phyloP scores from a whole-genome alignment of 352 stramenopile species.

The Pythium myriotylum region DNA sequence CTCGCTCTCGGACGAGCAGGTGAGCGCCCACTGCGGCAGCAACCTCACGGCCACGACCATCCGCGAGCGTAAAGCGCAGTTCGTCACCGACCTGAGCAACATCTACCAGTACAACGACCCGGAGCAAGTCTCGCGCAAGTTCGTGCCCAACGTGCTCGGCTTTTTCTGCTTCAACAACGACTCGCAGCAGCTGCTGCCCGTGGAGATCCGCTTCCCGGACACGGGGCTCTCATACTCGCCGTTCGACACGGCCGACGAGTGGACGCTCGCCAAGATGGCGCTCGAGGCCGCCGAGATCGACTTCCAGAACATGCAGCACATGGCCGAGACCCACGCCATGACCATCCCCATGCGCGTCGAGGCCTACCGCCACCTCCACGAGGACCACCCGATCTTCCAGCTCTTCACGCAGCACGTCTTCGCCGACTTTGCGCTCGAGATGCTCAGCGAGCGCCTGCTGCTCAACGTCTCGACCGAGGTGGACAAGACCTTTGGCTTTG shows the following conservation, averaged over 20 bases:
- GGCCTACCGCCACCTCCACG: not conserved
- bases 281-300: conserved; percentile 46
- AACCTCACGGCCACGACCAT: conserved; percentile 23
- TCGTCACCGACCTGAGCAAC: conserved; percentile 39
- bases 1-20: conserved; percentile 30
- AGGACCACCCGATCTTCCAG: not conserved
- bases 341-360: conserved; percentile 48
- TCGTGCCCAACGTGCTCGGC: conserved; percentile 33
- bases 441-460: conserved; percentile 36
- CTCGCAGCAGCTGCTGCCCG: conserved; percentile 36
- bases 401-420: conserved; percentile 41
- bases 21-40: conserved; percentile 35
- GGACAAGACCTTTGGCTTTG: conserved; percentile 51
- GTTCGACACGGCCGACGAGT: conserved; percentile 42
- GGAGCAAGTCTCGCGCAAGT: conserved; percentile 31
- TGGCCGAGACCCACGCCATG: conserved; percentile 49
- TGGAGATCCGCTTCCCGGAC: conserved; percentile 49
- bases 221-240: conserved; percentile 49
- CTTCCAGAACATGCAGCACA: conserved; percentile 59
- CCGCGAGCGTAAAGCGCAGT: conserved; percentile 25
- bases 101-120: conserved; percentile 39
- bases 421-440: conserved; percentile 45
- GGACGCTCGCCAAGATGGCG: conserved; percentile 51
- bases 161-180: conserved; percentile 21
- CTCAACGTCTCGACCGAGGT: conserved; percentile 43